Evolutionary conservation across 2,329 filamentous ascomycete species (phyloP).

Genomic region (Proliferodiscus dingleyae): DNA sequence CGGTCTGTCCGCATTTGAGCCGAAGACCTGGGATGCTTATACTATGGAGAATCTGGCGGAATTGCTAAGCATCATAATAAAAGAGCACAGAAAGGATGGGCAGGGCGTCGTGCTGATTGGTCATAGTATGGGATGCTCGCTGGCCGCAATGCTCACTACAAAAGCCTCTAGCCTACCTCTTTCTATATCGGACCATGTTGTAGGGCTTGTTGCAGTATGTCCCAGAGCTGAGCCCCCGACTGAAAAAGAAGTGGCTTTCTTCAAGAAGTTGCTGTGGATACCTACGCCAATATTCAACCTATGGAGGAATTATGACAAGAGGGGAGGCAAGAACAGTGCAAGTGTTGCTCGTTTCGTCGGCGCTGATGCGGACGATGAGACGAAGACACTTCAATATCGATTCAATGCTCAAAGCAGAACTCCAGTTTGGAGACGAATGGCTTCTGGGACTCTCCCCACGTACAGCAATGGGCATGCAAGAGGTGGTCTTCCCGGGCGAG

Average conservation of each 20-base stretch:
- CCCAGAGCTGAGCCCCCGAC: conserved; percentile 63
- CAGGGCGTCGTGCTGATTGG: conserved; percentile 78
- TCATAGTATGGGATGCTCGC: conserved; percentile 84
- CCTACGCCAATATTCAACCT: conserved; percentile 71
- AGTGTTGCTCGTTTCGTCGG: conserved; percentile 79
- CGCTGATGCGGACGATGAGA: conserved; percentile 56
- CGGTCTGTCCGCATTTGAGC: conserved; percentile 71
- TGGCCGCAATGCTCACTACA: conserved; percentile 65
- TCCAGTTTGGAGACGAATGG: conserved; percentile 77
- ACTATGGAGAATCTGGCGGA: conserved; percentile 69
- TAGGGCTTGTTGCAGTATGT: conserved; percentile 76
- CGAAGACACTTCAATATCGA: conserved; percentile 61
- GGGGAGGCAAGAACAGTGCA: conserved; percentile 70
- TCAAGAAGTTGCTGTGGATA: conserved; percentile 58
- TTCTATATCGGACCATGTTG: conserved; percentile 57
- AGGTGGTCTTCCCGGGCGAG: conserved; percentile 64
- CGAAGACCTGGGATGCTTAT: conserved; percentile 72
- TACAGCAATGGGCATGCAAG: conserved; percentile 48
- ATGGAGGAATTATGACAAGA: conserved; percentile 71
- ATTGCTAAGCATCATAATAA: conserved; percentile 69
- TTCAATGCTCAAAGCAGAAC: conserved; percentile 83
- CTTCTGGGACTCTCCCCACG: conserved; percentile 62
- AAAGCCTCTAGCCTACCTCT: conserved; percentile 45
- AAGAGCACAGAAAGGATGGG: conserved; percentile 62
- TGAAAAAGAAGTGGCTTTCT: conserved; percentile 44